Conservation (phyloP, 164 flowering plant genomes). For the Stephania yunnanensis region DNA sequence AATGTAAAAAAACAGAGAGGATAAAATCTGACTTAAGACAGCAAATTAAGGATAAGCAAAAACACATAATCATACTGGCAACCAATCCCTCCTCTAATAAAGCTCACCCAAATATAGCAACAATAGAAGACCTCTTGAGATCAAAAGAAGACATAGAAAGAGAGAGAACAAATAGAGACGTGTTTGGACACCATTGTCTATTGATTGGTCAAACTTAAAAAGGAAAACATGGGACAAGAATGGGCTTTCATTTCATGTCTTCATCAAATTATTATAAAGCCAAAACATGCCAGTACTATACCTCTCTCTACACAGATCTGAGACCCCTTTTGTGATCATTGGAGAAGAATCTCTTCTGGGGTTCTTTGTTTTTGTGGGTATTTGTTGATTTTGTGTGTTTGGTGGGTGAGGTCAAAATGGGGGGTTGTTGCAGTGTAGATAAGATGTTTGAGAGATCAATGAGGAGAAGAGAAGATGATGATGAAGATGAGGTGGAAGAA, state of each 20-base stretch:
- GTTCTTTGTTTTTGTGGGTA: not conserved
- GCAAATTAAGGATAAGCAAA: not conserved
- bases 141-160: not conserved
- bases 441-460: conserved; percentile 7
- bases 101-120: no score
- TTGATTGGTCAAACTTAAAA: not conserved
- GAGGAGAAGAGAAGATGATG: conserved; percentile 13
- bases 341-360: not conserved
- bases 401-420: conserved; percentile 31
- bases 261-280: not conserved
- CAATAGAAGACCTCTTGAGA: not conserved
- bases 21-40: not conserved
- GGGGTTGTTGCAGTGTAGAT: conserved; percentile 48
- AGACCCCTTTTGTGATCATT: not conserved
- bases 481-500: conserved; percentile 14
- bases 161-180: not conserved
- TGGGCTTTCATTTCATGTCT: not conserved
- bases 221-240: not conserved
- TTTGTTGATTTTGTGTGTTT: not conserved
- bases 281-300: not conserved
- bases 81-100: no score
- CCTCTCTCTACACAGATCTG: not conserved
- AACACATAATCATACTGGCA: no score
- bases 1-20: no score
- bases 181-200: not conserved